These are phyloP conservation scores for Botrytis deweyae DNA, from an alignment of 2,329 filamentous ascomycete genomes.

Conservation along the genomic window DNA sequence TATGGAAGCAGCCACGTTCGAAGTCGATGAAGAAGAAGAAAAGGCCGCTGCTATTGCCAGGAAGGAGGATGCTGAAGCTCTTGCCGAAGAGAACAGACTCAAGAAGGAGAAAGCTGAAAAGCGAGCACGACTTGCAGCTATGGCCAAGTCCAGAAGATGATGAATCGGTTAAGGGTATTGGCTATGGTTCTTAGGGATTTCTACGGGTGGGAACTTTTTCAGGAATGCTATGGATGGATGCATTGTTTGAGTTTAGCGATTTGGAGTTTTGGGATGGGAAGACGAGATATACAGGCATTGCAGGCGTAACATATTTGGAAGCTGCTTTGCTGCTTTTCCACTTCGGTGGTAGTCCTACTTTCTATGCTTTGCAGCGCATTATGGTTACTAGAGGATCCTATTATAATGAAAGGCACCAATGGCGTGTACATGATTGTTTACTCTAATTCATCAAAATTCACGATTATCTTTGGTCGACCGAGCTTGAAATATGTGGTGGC, in stretches of 20 bases:
- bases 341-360: not conserved
- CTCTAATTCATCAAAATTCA: not conserved
- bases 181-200: slow-evolving; percentile 7
- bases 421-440: slow-evolving; percentile 11
- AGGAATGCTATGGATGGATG: slow-evolving; percentile 15
- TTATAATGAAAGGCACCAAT: not conserved
- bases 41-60: slow-evolving; percentile 61
- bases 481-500: not conserved
- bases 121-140: slow-evolving; percentile 35
- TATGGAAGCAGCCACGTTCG: slow-evolving; percentile 74
- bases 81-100: slow-evolving; percentile 59
- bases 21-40: slow-evolving; percentile 71
- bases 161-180: not conserved
- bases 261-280: slow-evolving; percentile 20
- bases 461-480: not conserved
- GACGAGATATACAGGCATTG: slow-evolving; percentile 21
- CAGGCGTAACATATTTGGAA: slow-evolving; percentile 17
- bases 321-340: slow-evolving; percentile 10
- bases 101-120: slow-evolving; percentile 62
- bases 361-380: slow-evolving; percentile 2
- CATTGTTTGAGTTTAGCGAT: slow-evolving; percentile 22
- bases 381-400: slow-evolving; percentile 7
- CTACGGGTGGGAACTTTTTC: slow-evolving; percentile 11
- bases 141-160: slow-evolving; percentile 34
- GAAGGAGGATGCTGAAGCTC: slow-evolving; percentile 65